Conservation (phyloP, 2,329 filamentous ascomycete species). For the Exophiala aquamarina region DNA sequence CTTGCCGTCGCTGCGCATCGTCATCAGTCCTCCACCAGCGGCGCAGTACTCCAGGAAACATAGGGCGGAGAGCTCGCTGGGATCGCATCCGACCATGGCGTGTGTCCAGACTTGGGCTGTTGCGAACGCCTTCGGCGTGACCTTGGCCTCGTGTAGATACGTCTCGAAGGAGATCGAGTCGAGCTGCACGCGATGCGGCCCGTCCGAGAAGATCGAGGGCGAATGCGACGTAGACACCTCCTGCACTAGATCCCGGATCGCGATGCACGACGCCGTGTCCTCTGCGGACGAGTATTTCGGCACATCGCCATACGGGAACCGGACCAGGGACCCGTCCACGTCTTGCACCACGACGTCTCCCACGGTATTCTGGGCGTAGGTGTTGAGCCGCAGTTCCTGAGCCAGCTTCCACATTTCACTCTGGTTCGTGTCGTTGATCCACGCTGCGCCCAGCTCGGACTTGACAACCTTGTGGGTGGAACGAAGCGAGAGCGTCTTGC, state of each 20-base stretch:
- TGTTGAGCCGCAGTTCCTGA: constrained; percentile 31
- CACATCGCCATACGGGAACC: constrained; percentile 36
- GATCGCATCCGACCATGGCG: constrained; percentile 53
- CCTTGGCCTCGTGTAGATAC: constrained; percentile 35
- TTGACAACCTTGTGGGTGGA: constrained; percentile 23
- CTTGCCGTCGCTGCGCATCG: constrained; percentile 54
- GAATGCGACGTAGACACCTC: constrained; percentile 10
- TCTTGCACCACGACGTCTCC: constrained; percentile 35
- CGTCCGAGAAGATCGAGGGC: constrained; percentile 21
- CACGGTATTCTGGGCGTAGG: constrained; percentile 34
- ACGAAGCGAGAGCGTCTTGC: constrained; percentile 48
- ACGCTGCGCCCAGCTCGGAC: constrained; percentile 38
- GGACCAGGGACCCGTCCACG: constrained; percentile 26
- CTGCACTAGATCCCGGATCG: constrained; percentile 21
- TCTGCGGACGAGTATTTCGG: constrained; percentile 24
- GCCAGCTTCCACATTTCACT: constrained; percentile 31
- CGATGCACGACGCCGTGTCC: constrained; percentile 21
- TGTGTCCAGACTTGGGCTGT: constrained; percentile 39
- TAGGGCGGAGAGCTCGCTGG: constrained; percentile 50
- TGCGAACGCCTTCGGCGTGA: constrained; percentile 22
- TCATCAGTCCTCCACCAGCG: constrained; percentile 51
- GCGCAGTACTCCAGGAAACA: constrained; percentile 59
- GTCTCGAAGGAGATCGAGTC: constrained; percentile 42
- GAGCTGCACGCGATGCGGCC: constrained; percentile 25
- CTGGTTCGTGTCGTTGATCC: constrained; percentile 43